phyloP scores from a whole-genome alignment of 768 basidiomycete species.

The Wakefieldia striispora region DNA sequence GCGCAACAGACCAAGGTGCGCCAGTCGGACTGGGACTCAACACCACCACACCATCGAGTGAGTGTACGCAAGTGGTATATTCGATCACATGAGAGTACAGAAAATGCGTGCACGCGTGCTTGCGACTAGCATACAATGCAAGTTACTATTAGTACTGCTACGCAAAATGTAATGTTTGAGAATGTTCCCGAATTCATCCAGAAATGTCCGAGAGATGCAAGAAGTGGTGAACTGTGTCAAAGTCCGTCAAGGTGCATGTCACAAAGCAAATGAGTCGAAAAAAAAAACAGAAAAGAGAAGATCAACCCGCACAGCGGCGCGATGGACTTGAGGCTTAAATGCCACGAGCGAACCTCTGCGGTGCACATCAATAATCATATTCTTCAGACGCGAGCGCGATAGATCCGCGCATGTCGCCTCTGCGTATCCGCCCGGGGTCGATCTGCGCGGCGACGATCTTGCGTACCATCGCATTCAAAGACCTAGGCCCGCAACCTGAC shows the following conservation, averaged over 20 bases:
- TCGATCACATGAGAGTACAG: not conserved
- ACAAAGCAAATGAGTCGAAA: conserved; percentile 8
- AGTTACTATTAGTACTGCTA: not conserved
- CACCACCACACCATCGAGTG: no score
- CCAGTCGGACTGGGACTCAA: no score
- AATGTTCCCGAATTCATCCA: not conserved
- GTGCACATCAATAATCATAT: conserved; percentile 50
- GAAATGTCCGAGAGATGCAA: not conserved
- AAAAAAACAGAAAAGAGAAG: not conserved
- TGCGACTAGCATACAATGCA: not conserved
- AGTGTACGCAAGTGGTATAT: no score
- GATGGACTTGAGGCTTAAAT: no score
- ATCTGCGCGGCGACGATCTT: conserved; percentile 63
- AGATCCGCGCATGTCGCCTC: conserved; percentile 57
- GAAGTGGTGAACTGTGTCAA: not conserved
- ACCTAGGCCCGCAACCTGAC: conserved; percentile 71
- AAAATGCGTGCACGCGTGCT: not conserved
- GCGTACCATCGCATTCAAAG: conserved; percentile 66
- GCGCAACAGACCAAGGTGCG: no score
- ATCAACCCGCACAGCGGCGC: not conserved
- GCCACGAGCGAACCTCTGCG: no score
- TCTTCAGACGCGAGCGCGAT: conserved; percentile 67
- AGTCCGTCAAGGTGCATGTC: not conserved
- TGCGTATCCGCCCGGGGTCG: conserved; percentile 47
- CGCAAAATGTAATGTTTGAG: no score